These are phyloP conservation scores for Zelopaecilomyces penicillatus DNA, from an alignment of 2,329 filamentous ascomycete genomes.

Conservation along the genomic window DNA sequence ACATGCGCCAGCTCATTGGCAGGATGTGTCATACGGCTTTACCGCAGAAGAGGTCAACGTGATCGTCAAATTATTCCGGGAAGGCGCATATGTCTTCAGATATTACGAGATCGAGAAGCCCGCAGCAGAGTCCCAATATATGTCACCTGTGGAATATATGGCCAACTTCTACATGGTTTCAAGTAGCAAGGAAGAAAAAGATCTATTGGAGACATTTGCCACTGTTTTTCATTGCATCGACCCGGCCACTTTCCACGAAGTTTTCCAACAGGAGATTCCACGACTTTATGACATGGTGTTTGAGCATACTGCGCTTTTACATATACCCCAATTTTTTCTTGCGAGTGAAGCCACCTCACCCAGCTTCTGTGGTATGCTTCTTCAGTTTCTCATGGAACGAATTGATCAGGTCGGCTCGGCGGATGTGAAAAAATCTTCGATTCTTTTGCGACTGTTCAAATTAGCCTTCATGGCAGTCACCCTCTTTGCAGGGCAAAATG, in stretches of 20 bases:
- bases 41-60: conserved; percentile 95
- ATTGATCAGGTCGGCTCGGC: conserved; percentile 91
- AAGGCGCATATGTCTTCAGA: conserved; percentile 90
- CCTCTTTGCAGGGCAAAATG: conserved; percentile 87
- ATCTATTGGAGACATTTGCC: conserved; percentile 92
- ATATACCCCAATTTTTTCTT: conserved; percentile 95
- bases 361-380: conserved; percentile 94
- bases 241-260: conserved; percentile 95
- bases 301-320: conserved; percentile 85
- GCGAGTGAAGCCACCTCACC: conserved; percentile 98
- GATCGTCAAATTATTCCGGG: conserved; percentile 92
- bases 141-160: conserved; percentile 83
- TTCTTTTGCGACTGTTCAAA: conserved; percentile 90
- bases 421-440: conserved; percentile 86
- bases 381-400: conserved; percentile 94
- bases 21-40: conserved; percentile 92
- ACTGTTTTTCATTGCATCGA: conserved; percentile 98
- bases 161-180: conserved; percentile 92
- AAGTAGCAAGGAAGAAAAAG: conserved; percentile 92
- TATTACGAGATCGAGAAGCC: conserved; percentile 91
- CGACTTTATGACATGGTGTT: conserved; percentile 97
- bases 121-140: conserved; percentile 60
- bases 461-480: conserved; percentile 99
- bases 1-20: conserved; percentile 82
- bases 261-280: conserved; percentile 95